A percentile compares a stretch with the other conserved stretches of the same genome.
These are phyloP conservation scores for Xylaria sp. DNA, from an alignment of 2,329 filamentous ascomycete species.

Conservation along the genomic window DNA sequence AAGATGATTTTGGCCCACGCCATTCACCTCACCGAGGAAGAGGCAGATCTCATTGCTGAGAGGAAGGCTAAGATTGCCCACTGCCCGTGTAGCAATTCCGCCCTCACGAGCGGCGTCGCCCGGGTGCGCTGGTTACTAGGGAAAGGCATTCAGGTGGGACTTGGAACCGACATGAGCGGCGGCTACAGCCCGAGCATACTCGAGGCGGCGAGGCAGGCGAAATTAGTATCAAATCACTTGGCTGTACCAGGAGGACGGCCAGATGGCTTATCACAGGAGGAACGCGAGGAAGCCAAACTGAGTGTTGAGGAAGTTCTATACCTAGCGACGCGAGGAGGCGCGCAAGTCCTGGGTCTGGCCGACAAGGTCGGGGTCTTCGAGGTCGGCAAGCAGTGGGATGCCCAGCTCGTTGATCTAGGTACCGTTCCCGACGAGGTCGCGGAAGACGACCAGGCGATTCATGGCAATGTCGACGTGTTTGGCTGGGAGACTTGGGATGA, in stretches of 20 bases:
- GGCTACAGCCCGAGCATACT: conserved; percentile 78
- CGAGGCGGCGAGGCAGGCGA: conserved; percentile 81
- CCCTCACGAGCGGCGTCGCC: conserved; percentile 81
- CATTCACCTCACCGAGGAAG: conserved; percentile 76
- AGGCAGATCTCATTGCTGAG: conserved; percentile 70
- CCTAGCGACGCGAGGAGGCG: conserved; percentile 88
- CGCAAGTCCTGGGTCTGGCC: conserved; percentile 79
- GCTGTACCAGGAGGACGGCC: conserved; percentile 60
- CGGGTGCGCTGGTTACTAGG: conserved; percentile 79
- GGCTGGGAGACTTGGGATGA: conserved; percentile 92
- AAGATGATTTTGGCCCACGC: conserved; percentile 88
- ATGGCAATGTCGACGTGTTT: conserved; percentile 84
- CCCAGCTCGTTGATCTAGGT: conserved; percentile 78
- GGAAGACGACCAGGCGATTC: conserved; percentile 49
- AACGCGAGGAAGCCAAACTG: conserved; percentile 68
- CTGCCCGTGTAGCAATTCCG: conserved; percentile 87
- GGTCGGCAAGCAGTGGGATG: conserved; percentile 89
- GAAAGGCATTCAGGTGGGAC: conserved; percentile 78
- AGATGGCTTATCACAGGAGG: conserved; percentile 11
- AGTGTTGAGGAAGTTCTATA: conserved; percentile 88
- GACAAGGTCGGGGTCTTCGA: conserved; percentile 82
- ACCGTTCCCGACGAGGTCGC: conserved; percentile 56
- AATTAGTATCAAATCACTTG: conserved; percentile 78
- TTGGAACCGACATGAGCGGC: conserved; percentile 92
- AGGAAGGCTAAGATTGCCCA: conserved; percentile 77